These are phyloP conservation scores for Podospora pseudocomata DNA, from an alignment of 495 filamentous ascomycete species.

Conservation along the genomic window DNA sequence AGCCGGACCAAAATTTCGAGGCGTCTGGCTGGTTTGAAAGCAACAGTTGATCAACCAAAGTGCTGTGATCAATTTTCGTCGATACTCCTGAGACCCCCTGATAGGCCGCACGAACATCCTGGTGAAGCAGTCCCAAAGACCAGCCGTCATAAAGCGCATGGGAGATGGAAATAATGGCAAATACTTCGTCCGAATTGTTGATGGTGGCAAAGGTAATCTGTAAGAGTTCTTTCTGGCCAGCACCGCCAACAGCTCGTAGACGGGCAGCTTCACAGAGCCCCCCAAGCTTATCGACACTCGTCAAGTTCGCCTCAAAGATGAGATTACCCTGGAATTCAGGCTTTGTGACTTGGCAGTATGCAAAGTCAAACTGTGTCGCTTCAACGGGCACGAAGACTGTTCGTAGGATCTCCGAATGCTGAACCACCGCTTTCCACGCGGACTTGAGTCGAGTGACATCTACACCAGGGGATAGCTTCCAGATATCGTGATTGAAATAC, in stretches of 20 bases:
- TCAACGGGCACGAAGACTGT: conserved; percentile 66
- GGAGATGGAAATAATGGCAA: conserved; percentile 66
- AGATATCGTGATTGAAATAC: conserved; percentile 77
- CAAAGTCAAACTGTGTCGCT: conserved; percentile 47
- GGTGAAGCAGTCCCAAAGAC: conserved; percentile 63
- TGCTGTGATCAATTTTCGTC: conserved; percentile 45
- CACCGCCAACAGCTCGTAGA: conserved; percentile 25
- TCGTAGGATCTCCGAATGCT: conserved; percentile 64
- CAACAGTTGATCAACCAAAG: conserved; percentile 35
- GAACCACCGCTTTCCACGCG: conserved; percentile 59
- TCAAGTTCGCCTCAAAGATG: conserved; percentile 16
- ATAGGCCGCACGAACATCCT: conserved; percentile 61
- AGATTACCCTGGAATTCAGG: neutral
- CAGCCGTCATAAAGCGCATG: conserved; percentile 80
- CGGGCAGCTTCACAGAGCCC: conserved; percentile 30
- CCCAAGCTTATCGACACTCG: conserved; percentile 24
- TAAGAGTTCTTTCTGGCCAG: conserved; percentile 33
- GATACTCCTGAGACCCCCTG: conserved; percentile 33
- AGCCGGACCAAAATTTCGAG: conserved; percentile 57
- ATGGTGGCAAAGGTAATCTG: conserved; percentile 42
- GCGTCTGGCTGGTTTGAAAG: conserved; percentile 36
- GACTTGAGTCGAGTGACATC: conserved; percentile 51
- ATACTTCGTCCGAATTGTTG: conserved; percentile 27
- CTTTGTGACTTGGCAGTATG: conserved; percentile 59
- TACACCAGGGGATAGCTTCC: conserved; percentile 49